Percentiles rank a stretch among this genome's conserved stretches.
phyloP scores from a whole-genome alignment of 2,329 filamentous ascomycete species.

The Aschersonia sp. region DNA sequence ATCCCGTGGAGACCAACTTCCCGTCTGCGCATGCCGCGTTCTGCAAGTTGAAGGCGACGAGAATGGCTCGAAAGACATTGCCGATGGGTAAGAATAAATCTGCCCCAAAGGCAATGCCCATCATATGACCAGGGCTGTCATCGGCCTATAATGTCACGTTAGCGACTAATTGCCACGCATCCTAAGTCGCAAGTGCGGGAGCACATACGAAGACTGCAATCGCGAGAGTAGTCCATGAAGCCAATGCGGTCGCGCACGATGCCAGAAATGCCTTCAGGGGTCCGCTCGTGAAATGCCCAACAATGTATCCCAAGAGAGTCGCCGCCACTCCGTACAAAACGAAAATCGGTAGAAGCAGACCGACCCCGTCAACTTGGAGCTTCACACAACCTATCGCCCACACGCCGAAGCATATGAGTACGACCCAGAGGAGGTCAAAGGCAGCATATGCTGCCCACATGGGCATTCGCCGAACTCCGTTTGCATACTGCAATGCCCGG shows the following conservation, averaged over 20 bases:
- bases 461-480: conserved; percentile 62
- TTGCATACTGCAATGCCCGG: conserved; percentile 70
- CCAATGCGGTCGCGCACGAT: conserved; percentile 47
- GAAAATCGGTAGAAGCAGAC: conserved; percentile 65
- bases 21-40: conserved; percentile 54
- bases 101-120: conserved; percentile 6
- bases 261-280: conserved; percentile 58
- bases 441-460: conserved; percentile 66
- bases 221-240: conserved; percentile 54
- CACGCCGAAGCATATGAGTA: conserved; percentile 44
- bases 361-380: conserved; percentile 51
- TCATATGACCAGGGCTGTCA: not conserved
- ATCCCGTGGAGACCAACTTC: conserved; percentile 45
- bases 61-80: conserved; percentile 51
- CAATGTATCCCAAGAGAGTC: conserved; percentile 51
- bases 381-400: conserved; percentile 49
- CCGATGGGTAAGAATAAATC: conserved; percentile 12
- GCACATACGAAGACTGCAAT: conserved; percentile 34
- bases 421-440: conserved; percentile 63
- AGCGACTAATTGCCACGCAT: no score
- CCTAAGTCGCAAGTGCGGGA: not conserved
- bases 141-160: not conserved
- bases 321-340: conserved; percentile 63
- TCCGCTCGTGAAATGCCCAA: conserved; percentile 46
- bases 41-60: conserved; percentile 65